Percentiles rank a stretch among this genome's conserved stretches.
Conservation (phyloP, 805 yeast genomes). For the Limtongia smithiae region DNA sequence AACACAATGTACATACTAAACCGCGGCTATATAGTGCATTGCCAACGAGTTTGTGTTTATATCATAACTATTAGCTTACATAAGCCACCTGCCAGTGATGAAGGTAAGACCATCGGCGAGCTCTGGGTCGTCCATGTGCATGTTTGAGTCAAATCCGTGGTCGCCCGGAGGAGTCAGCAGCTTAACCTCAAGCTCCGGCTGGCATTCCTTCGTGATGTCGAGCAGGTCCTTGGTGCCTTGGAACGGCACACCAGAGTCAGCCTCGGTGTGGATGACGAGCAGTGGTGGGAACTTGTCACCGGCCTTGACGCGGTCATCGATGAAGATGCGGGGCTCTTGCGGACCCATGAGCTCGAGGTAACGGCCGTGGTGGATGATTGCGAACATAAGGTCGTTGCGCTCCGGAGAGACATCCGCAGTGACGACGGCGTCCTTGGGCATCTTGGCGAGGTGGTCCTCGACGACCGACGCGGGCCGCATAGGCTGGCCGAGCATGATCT, state of each 20-base stretch:
- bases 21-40: too few species aligned
- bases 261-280: slow-evolving; percentile 12
- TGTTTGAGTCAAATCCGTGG: slow-evolving; percentile 14
- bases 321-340: slow-evolving; percentile 7
- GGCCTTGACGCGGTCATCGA: slow-evolving; percentile 10
- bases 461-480: slow-evolving; percentile 4
- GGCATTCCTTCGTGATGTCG: slow-evolving; percentile 1
- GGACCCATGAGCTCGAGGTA: slow-evolving; percentile 11
- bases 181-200: slow-evolving; percentile 4
- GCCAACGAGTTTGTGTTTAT: too few species aligned
- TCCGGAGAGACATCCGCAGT: slow-evolving; percentile 2
- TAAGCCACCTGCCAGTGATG: slow-evolving; percentile 41
- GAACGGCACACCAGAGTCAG: slow-evolving; percentile 17
- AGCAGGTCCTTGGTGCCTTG: slow-evolving; percentile 5
- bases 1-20: neutral
- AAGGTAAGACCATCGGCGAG: slow-evolving; percentile 7
- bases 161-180: slow-evolving; percentile 12
- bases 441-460: slow-evolving; percentile 10
- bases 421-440: slow-evolving; percentile 1
- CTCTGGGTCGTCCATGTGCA: neutral
- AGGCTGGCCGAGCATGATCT: slow-evolving; percentile 10
- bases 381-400: slow-evolving; percentile 8
- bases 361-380: slow-evolving; percentile 17
- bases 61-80: too few species aligned
- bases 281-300: slow-evolving; percentile 12